Evolutionary conservation across 2,329 filamentous ascomycete genomes (phyloP).

Genomic region (Colletotrichum trifolii): DNA sequence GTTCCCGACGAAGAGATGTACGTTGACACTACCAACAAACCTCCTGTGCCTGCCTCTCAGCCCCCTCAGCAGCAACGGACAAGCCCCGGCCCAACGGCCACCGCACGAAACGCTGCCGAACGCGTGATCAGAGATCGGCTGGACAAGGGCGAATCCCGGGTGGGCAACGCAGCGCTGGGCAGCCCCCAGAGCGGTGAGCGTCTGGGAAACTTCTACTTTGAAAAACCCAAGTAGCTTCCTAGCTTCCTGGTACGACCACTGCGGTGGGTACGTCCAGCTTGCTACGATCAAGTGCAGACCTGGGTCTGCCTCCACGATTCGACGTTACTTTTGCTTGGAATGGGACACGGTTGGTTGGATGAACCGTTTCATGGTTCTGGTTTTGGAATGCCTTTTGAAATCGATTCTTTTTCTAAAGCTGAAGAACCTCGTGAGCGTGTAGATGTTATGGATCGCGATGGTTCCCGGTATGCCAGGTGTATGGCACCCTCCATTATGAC

Average conservation of each 20-base stretch:
- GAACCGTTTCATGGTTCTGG: conserved; percentile 10
- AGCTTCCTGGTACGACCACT: no score
- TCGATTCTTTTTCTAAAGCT: no score
- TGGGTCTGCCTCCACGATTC: conserved; percentile 22
- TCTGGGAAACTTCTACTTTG: conserved; percentile 71
- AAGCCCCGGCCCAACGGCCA: conserved; percentile 39
- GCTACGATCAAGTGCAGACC: not conserved
- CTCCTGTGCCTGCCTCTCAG: conserved; percentile 60
- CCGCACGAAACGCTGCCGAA: conserved; percentile 68
- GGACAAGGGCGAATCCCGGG: conserved; percentile 59
- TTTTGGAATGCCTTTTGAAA: conserved; percentile 21
- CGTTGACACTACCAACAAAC: conserved; percentile 72
- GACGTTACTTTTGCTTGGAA: conserved; percentile 8
- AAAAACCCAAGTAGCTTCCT: conserved; percentile 53
- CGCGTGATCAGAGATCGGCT: conserved; percentile 71
- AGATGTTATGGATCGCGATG: no score
- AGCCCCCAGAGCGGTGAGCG: conserved; percentile 57
- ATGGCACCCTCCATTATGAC: no score
- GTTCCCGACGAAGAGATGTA: conserved; percentile 63
- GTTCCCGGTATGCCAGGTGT: no score
- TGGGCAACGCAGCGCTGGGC: conserved; percentile 52
- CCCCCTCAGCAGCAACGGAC: conserved; percentile 35
- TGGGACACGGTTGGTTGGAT: conserved; percentile 17
- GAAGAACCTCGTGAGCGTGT: no score
- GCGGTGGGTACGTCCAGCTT: no score